Evolutionary conservation across 2,329 filamentous ascomycete species (phyloP).

Genomic region (Fusarium tanahbumbuense): DNA sequence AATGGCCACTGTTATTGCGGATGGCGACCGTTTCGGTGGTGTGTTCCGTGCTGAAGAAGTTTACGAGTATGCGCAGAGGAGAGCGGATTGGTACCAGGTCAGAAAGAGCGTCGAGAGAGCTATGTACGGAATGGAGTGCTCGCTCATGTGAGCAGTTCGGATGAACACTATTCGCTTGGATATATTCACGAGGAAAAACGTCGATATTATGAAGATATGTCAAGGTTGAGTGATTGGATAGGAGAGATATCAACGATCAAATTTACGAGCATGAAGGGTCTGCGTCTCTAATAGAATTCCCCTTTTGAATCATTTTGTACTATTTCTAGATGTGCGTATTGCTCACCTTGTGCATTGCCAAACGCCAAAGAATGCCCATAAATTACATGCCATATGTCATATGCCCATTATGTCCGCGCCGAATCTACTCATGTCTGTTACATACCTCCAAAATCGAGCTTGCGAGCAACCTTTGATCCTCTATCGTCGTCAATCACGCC

Average conservation of each 20-base stretch:
- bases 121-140: conserved; percentile 96
- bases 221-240: conserved; percentile 23
- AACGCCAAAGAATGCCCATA: conserved; percentile 34
- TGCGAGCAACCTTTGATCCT: conserved; percentile 81
- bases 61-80: conserved; percentile 93
- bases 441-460: conserved; percentile 77
- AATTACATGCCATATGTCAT: conserved; percentile 5
- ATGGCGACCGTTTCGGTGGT: conserved; percentile 87
- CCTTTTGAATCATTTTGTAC: background rate
- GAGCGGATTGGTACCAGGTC: conserved; percentile 95
- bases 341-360: background rate
- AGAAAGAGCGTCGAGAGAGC: conserved; percentile 90
- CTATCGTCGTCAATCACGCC: conserved; percentile 77
- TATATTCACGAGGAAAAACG: conserved; percentile 19
- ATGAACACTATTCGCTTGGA: conserved; percentile 5
- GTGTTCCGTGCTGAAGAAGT: conserved; percentile 97
- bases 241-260: conserved; percentile 10
- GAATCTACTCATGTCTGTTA: conserved; percentile 10
- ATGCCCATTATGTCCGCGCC: background rate
- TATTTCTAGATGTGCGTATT: conserved; percentile 11
- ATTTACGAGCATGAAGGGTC: conserved; percentile 29
- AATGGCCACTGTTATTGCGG: conserved; percentile 93
- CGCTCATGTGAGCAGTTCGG: conserved; percentile 73
- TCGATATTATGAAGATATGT: conserved; percentile 29
- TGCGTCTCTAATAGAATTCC: conserved; percentile 19